Base-by-base conservation (phyloP, 148 eudicot species). In the Heliosperma pusillum region DNA sequence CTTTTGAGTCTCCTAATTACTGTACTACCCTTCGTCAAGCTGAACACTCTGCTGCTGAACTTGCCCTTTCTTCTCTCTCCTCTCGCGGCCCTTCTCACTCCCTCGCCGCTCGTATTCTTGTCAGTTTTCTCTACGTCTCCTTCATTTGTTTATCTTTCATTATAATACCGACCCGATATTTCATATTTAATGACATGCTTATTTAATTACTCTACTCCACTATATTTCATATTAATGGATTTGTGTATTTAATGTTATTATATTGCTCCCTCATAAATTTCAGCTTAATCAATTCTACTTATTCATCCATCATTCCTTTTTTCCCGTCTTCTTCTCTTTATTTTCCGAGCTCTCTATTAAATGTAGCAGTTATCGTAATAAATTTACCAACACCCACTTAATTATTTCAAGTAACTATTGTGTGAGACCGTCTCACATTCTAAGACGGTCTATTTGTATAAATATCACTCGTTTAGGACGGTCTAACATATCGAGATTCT, bases 11-110 rank as follows among this genome's bases (percentile, higher is more conserved):
- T n/a, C 97, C 95, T n/a, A 74, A 85, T 47, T 88, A 84, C 66
- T 90, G 82, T 81, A 79, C 92, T 47, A 92, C 93, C 11, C 91
- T 92, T 64, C 95, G 97, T 24, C 97, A 87, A 69, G 97, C 97
- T 8, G 95, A 92, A 74, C 97, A 92, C 79, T 84, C 95, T 33
- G 97, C 97, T 55, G 95, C 97, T 13, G 97, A 92, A 83, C 88
- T 89, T 22, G 97, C 97, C 3, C 95, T 90, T 56, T 70, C 75
- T 71, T 85, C 95, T 55, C 89, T 92, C 86, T 90, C 97, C 58
- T 64, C 81, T 63, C 88, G 88, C 7, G 97, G 88, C 27, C 93
- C 89, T 24, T 83, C 94, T 4, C 90, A 83, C 68, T 92, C 92
- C 30, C 92, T 91, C 75, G 95, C 97, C 72, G 92, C 95, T 10